A percentile compares a stretch with the other conserved stretches of the same genome.
These are phyloP conservation scores for Macadamia tetraphylla DNA, from an alignment of 164 flowering plant species.

Conservation along the genomic window DNA sequence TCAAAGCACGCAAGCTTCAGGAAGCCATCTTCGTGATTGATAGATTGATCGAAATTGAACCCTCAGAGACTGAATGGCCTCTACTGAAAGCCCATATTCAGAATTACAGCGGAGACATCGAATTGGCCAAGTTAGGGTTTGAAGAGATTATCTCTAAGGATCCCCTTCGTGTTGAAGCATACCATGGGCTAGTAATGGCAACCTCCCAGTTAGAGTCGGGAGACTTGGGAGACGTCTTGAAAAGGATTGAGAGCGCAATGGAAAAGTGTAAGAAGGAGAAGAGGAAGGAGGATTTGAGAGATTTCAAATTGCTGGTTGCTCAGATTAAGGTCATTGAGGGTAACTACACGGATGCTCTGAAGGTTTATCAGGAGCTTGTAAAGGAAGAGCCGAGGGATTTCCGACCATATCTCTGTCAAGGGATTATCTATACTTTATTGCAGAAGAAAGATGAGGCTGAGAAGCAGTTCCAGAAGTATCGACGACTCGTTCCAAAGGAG, in stretches of 20 bases:
- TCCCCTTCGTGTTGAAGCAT: constrained; percentile 72
- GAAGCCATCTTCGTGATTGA: constrained; percentile 58
- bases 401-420: constrained; percentile 86
- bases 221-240: constrained; percentile 36
- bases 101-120: constrained; percentile 44
- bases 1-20: constrained; percentile 43
- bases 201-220: constrained; percentile 30
- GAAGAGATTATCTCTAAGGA: constrained; percentile 55
- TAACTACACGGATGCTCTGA: constrained; percentile 64
- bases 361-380: constrained; percentile 64
- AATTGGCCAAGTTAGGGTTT: constrained; percentile 44
- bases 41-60: constrained; percentile 55
- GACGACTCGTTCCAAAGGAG: constrained; percentile 53
- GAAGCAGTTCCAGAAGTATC: constrained; percentile 52
- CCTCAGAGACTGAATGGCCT: constrained; percentile 60
- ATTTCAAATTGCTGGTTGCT: constrained; percentile 73
- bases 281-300: constrained; percentile 48
- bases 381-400: constrained; percentile 92
- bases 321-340: constrained; percentile 70
- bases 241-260: constrained; percentile 50
- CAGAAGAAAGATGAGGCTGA: constrained; percentile 58
- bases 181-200: constrained; percentile 68
- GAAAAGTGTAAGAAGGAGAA: constrained; percentile 57
- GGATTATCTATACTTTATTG: constrained; percentile 71
- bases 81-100: constrained; percentile 51